Percentiles rank a stretch among this genome's conserved stretches.
These are phyloP conservation scores for Lachancea dasiensis DNA, from an alignment of 805 yeast species.

Conservation along the genomic window DNA sequence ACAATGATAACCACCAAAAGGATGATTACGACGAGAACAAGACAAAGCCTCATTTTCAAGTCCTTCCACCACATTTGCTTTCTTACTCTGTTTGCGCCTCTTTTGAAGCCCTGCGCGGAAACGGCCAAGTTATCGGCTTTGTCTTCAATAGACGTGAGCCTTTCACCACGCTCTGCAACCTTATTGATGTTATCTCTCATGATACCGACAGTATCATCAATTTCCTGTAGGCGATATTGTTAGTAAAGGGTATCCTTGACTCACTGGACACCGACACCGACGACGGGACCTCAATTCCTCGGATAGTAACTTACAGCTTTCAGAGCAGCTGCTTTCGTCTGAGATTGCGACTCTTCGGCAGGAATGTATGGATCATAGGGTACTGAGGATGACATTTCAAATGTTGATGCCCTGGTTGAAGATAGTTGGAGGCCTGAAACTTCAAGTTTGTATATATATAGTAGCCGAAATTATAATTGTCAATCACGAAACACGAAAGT, in stretches of 20 bases:
- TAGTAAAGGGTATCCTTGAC: slow-evolving; percentile 22
- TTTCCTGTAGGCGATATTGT: slow-evolving; percentile 48
- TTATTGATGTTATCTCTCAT: slow-evolving; percentile 97
- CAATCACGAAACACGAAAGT: too few species aligned
- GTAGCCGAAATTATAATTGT: too few species aligned
- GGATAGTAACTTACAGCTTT: slow-evolving; percentile 55
- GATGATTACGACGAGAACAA: slow-evolving; percentile 73
- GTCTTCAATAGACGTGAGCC: slow-evolving; percentile 85
- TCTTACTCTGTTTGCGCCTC: slow-evolving; percentile 95
- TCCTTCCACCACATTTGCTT: slow-evolving; percentile 99
- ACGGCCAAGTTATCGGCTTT: slow-evolving; percentile 90
- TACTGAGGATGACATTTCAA: slow-evolving; percentile 61
- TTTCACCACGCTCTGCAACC: slow-evolving; percentile 90
- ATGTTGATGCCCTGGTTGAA: neutral
- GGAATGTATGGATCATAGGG: slow-evolving; percentile 87
- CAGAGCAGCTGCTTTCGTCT: slow-evolving; percentile 68
- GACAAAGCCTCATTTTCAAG: slow-evolving; percentile 90
- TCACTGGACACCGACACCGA: slow-evolving; percentile 31
- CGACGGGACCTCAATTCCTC: neutral
- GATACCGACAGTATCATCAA: slow-evolving; percentile 92
- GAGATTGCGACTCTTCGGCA: slow-evolving; percentile 38
- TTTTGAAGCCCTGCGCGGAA: slow-evolving; percentile 88
- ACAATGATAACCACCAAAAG: slow-evolving; percentile 82
- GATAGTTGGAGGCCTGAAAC: neutral
- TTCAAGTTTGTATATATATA: too few species aligned